These are phyloP conservation scores for Saitozyma sp. DNA, from an alignment of 768 basidiomycete genomes.

Conservation along the genomic window DNA sequence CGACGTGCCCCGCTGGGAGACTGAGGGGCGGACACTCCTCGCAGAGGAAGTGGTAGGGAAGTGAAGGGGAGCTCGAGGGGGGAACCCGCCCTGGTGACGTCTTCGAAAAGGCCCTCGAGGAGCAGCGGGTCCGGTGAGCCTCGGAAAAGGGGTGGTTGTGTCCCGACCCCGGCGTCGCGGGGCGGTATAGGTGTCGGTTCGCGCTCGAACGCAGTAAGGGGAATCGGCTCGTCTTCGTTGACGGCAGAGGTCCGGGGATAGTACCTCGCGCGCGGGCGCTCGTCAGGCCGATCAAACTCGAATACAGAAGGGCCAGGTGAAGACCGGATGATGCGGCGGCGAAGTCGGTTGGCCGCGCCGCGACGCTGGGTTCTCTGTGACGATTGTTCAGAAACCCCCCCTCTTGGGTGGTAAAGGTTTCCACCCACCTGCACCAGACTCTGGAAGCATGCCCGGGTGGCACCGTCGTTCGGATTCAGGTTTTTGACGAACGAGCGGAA, in stretches of 20 bases:
- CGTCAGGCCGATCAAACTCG: background rate
- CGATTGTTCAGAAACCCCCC: background rate
- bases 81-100: background rate
- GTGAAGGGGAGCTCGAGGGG: background rate
- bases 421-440: slow-evolving; percentile 20
- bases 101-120: too few relatives aligned
- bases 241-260: background rate
- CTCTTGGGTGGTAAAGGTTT: background rate
- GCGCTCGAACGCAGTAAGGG: too few relatives aligned
- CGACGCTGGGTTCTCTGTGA: background rate
- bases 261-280: background rate
- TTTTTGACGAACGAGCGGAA: slow-evolving; percentile 29
- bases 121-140: too few relatives aligned
- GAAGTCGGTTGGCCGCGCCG: slow-evolving; percentile 4
- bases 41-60: background rate
- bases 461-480: slow-evolving; percentile 20
- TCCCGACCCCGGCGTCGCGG: too few relatives aligned
- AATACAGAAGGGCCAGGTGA: background rate
- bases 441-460: slow-evolving; percentile 20
- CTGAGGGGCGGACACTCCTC: background rate
- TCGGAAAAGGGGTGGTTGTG: too few relatives aligned
- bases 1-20: slow-evolving; percentile 7
- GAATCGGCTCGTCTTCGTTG: too few relatives aligned
- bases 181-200: too few relatives aligned
- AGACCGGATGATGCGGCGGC: background rate